These are phyloP conservation scores for Notholithocarpus densiflorus DNA, from an alignment of 306 rosid genomes.

Conservation along the genomic window DNA sequence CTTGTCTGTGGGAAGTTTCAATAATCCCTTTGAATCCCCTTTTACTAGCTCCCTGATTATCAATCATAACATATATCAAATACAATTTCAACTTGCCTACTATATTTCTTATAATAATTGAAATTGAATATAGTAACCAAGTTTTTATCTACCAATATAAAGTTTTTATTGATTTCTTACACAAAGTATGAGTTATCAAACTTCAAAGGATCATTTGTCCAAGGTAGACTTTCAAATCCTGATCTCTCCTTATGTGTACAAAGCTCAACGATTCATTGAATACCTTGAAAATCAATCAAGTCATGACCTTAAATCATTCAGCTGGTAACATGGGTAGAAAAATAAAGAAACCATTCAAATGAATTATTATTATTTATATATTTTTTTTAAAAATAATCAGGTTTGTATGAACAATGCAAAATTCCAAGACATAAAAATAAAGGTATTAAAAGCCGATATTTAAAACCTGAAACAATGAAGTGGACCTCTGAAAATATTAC, in stretches of 20 bases:
- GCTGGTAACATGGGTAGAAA: too few relatives aligned
- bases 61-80: background rate
- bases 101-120: too few relatives aligned
- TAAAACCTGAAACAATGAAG: background rate
- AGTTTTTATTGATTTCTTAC: constrained; percentile 37
- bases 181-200: constrained; percentile 83
- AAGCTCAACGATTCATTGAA: too few relatives aligned
- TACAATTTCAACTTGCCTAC: background rate
- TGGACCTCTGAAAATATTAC: background rate
- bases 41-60: constrained; percentile 53
- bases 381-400: too few relatives aligned
- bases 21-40: constrained; percentile 33
- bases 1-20: constrained; percentile 74
- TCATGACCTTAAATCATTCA: too few relatives aligned
- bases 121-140: background rate
- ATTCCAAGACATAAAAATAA: background rate
- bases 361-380: too few relatives aligned
- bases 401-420: background rate
- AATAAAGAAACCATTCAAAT: too few relatives aligned
- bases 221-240: constrained; percentile 61
- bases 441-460: background rate
- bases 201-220: constrained; percentile 72
- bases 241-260: constrained; percentile 69
- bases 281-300: too few relatives aligned
- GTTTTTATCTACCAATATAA: background rate